Conservation (phyloP, 805 yeast genomes). For the Metschnikowia lachancei region DNA sequence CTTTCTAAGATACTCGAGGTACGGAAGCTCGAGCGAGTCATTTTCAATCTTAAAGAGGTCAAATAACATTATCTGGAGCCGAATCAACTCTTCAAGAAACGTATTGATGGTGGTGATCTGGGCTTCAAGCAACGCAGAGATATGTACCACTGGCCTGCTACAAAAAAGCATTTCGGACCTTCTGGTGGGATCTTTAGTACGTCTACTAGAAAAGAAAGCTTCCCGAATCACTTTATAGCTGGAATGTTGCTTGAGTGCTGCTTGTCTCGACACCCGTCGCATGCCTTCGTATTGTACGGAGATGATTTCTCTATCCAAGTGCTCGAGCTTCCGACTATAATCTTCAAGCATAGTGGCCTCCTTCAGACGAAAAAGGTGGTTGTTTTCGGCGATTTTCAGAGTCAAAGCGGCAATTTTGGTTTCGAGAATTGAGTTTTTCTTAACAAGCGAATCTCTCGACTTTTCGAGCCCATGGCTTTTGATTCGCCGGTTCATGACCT, state of each 20-base stretch:
- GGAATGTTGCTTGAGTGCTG: conserved; percentile 22
- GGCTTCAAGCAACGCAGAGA: conserved; percentile 27
- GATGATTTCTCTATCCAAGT: conserved; percentile 6
- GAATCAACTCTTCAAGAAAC: conserved; percentile 25
- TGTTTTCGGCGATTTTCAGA: background rate
- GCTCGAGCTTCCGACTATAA: conserved; percentile 10
- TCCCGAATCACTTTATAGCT: conserved; percentile 30
- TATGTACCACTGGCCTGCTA: conserved; percentile 28
- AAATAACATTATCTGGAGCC: conserved; percentile 17
- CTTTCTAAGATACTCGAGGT: conserved; percentile 18
- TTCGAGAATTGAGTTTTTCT: conserved; percentile 2
- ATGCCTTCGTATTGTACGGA: conserved; percentile 14
- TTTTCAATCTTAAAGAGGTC: conserved; percentile 16
- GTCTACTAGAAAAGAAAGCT: background rate
- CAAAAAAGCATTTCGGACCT: conserved; percentile 16
- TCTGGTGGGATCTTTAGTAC: too few relatives aligned
- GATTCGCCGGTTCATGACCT: conserved; percentile 17
- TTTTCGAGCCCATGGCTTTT: conserved; percentile 15
- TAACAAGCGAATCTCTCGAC: conserved; percentile 1
- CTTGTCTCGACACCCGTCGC: conserved; percentile 26
- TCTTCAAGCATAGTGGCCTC: conserved; percentile 1
- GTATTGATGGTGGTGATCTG: conserved; percentile 23
- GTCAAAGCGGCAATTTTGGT: conserved; percentile 2
- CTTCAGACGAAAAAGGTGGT: background rate
- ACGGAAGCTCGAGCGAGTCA: conserved; percentile 18